Percentiles rank a stretch among this genome's conserved stretches.
phyloP scores from a whole-genome alignment of 495 filamentous ascomycete species.

The Hyaloscypha variabilis region DNA sequence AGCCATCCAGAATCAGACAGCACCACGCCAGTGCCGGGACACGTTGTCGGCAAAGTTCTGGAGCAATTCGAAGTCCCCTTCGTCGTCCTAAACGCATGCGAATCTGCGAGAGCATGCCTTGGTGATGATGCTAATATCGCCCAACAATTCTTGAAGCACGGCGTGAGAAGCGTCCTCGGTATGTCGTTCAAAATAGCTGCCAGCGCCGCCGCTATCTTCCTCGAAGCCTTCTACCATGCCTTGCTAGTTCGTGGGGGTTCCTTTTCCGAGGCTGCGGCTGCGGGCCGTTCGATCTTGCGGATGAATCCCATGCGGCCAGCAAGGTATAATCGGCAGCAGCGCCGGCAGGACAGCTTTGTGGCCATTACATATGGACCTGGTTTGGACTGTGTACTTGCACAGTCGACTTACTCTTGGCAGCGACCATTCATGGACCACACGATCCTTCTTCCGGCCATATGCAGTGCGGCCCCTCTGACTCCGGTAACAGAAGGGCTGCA shows the following conservation, averaged over 20 bases:
- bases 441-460: background rate
- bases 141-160: conserved; percentile 2
- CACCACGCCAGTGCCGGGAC: background rate
- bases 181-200: conserved; percentile 10
- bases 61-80: background rate
- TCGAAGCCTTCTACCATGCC: conserved; percentile 8
- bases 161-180: conserved; percentile 7
- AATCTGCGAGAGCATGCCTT: conserved; percentile 14
- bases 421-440: background rate
- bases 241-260: background rate
- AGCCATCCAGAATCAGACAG: background rate
- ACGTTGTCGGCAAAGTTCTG: conserved; percentile 1
- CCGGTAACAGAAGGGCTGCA: background rate
- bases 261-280: conserved; percentile 11
- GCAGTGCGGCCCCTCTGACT: background rate
- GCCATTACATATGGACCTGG: background rate
- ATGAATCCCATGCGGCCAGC: background rate
- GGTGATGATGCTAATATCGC: conserved; percentile 16
- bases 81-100: conserved; percentile 15
- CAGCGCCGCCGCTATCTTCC: conserved; percentile 5
- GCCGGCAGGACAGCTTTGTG: background rate
- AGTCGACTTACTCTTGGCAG: background rate
- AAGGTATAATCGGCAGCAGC: conserved; percentile 1
- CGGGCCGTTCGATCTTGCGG: background rate
- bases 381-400: background rate